Evolutionary conservation across 352 stramenopile species (phyloP).

Genomic region (Phytopythium vexans): DNA sequence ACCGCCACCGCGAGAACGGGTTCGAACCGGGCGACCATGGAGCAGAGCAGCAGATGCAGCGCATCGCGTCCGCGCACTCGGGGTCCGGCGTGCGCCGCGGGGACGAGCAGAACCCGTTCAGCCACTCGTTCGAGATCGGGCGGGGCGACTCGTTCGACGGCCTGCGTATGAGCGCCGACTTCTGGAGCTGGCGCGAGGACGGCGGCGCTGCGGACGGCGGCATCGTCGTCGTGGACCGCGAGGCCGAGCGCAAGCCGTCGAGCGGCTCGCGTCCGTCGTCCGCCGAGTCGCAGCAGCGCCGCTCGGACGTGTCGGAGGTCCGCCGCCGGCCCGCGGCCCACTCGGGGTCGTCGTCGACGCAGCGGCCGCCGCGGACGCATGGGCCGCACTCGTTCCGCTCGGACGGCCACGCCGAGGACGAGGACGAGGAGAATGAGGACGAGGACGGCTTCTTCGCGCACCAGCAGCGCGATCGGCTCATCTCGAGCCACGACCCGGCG

Average conservation of each 20-base stretch:
- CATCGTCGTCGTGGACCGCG: too few relatives aligned
- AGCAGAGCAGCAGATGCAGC: too few relatives aligned
- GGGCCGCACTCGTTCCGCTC: not conserved
- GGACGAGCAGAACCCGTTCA: slow-evolving; percentile 2
- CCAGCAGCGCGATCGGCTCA: not conserved
- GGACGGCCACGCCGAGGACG: not conserved
- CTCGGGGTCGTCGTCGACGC: too few relatives aligned
- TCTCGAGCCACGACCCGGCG: slow-evolving; percentile 7
- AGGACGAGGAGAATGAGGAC: not conserved
- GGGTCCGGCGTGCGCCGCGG: not conserved
- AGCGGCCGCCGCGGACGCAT: too few relatives aligned
- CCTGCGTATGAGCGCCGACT: slow-evolving; percentile 6
- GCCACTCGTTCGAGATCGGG: slow-evolving; percentile 6
- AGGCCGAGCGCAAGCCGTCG: too few relatives aligned
- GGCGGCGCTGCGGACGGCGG: not conserved
- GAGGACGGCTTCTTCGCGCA: not conserved
- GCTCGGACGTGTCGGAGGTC: too few relatives aligned
- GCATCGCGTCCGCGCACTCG: too few relatives aligned
- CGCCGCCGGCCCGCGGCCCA: too few relatives aligned
- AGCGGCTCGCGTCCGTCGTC: too few relatives aligned
- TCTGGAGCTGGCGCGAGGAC: not conserved
- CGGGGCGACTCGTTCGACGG: slow-evolving; percentile 1
- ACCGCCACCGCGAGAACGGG: too few relatives aligned
- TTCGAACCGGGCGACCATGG: too few relatives aligned
- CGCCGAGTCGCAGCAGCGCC: too few relatives aligned